Percentiles rank a stretch among this genome's conserved stretches.
Conservation (phyloP, 768 basidiomycete species). For the Lactarius pseudohatsudake region DNA sequence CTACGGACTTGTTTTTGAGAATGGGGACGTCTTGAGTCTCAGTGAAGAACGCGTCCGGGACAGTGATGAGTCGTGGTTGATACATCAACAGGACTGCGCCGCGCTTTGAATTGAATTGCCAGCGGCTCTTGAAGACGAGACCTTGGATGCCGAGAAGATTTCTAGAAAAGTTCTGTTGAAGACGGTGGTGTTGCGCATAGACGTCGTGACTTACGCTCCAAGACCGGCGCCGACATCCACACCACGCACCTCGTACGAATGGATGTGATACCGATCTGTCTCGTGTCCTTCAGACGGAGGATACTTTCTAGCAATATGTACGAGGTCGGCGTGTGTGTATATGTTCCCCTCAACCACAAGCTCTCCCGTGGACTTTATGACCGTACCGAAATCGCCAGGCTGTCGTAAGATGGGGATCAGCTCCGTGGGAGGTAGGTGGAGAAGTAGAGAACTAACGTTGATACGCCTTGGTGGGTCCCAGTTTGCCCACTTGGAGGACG, state of each 20-base stretch:
- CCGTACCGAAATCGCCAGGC: slow-evolving; percentile 19
- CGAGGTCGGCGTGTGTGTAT: slow-evolving; percentile 2
- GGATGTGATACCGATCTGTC: slow-evolving; percentile 8
- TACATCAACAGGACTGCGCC: slow-evolving; percentile 24
- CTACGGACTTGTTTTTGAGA: slow-evolving; percentile 14
- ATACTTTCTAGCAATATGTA: neutral
- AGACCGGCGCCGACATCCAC: neutral
- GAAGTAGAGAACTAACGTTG: neutral
- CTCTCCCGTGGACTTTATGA: slow-evolving; percentile 14
- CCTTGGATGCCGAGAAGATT: neutral
- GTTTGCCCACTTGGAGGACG: slow-evolving; percentile 15
- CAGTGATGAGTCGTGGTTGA: neutral
- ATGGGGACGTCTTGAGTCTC: neutral
- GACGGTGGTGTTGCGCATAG: neutral
- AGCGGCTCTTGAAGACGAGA: slow-evolving; percentile 5
- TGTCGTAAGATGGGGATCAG: neutral
- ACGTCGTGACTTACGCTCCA: slow-evolving; percentile 9
- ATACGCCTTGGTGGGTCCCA: slow-evolving; percentile 16
- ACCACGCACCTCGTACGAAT: slow-evolving; percentile 16
- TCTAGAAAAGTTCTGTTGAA: slow-evolving; percentile 3
- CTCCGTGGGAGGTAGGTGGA: neutral
- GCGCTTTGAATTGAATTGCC: slow-evolving; percentile 20
- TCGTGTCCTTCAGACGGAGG: neutral
- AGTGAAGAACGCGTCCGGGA: slow-evolving; percentile 8
- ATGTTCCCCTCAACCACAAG: slow-evolving; percentile 19